These are phyloP conservation scores for Flaveria robusta DNA, from an alignment of 129 eudicot species.

Conservation along the genomic window DNA sequence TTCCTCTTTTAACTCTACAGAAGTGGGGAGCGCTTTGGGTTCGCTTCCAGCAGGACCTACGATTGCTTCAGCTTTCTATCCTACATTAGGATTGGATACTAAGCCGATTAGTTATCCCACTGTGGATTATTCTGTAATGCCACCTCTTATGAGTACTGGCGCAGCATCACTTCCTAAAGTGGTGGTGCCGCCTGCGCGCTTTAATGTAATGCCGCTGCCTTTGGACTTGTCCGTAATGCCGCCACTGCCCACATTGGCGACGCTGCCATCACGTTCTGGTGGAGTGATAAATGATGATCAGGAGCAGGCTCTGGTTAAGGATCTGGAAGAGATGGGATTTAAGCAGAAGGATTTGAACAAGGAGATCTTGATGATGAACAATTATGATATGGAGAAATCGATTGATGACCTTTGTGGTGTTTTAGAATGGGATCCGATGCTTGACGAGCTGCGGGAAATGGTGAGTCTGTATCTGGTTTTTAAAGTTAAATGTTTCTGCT, in stretches of 20 bases:
- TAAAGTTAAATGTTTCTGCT: background rate
- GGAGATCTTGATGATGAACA: slow-evolving; percentile 53
- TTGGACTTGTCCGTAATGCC: slow-evolving; percentile 21
- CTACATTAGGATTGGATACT: slow-evolving; percentile 17
- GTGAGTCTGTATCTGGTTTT: slow-evolving; percentile 35
- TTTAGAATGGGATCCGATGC: slow-evolving; percentile 84
- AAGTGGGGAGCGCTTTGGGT: slow-evolving; percentile 21
- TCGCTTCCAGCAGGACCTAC: background rate
- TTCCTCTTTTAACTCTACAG: background rate
- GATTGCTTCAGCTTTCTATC: slow-evolving; percentile 15
- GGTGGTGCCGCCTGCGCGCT: background rate
- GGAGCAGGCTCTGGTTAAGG: slow-evolving; percentile 58
- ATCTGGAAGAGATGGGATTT: slow-evolving; percentile 79
- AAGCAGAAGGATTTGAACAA: slow-evolving; percentile 63
- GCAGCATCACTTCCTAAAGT: slow-evolving; percentile 12
- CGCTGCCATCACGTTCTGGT: slow-evolving; percentile 11
- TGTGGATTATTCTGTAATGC: slow-evolving; percentile 40
- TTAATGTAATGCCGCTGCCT: too few species aligned
- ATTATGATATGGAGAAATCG: slow-evolving; percentile 60
- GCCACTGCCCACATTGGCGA: slow-evolving; percentile 16
- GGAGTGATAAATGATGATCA: slow-evolving; percentile 24
- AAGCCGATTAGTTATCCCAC: slow-evolving; percentile 41
- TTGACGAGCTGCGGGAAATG: slow-evolving; percentile 86
- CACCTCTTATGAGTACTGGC: slow-evolving; percentile 6
- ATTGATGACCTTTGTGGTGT: slow-evolving; percentile 76